phyloP scores from a whole-genome alignment of 106 monocot species.

The Platanthera zijinensis region DNA sequence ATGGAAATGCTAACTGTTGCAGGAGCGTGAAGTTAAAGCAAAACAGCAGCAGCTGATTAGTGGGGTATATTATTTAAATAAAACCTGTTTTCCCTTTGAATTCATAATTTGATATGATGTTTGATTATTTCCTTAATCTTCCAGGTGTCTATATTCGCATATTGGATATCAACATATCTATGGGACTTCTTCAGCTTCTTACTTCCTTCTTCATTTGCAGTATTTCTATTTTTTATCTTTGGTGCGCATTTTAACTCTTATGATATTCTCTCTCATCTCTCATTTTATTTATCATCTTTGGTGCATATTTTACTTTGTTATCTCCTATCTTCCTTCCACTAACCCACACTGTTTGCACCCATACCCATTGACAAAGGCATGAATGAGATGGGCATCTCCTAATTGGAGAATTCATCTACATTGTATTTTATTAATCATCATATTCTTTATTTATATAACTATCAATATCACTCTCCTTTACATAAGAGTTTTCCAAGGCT shows the following conservation, averaged over 20 bases:
- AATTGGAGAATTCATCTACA: not conserved
- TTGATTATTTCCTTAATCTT: not conserved
- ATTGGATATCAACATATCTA: slow-evolving; percentile 79
- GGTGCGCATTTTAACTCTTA: slow-evolving; percentile 31
- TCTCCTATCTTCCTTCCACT: not conserved
- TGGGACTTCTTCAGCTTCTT: slow-evolving; percentile 97
- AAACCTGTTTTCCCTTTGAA: not conserved
- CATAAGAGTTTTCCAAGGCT: too few relatives aligned
- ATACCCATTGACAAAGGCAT: not conserved
- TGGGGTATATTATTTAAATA: slow-evolving; percentile 45
- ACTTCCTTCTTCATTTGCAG: slow-evolving; percentile 60
- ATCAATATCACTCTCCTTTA: too few relatives aligned
- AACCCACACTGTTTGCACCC: not conserved
- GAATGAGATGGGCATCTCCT: not conserved
- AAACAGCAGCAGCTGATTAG: slow-evolving; percentile 93
- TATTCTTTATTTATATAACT: too few relatives aligned
- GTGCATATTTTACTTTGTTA: not conserved
- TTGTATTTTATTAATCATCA: too few relatives aligned
- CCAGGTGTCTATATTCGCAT: slow-evolving; percentile 80
- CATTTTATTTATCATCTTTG: not conserved
- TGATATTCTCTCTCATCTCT: slow-evolving; percentile 1
- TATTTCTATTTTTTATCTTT: slow-evolving; percentile 76
- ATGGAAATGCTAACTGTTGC: slow-evolving; percentile 9
- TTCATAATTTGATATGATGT: not conserved
- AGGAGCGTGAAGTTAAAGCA: slow-evolving; percentile 94